These are phyloP conservation scores for Coniferiporia weirii DNA, from an alignment of 1,284 basidiomycete species.

Conservation along the genomic window DNA sequence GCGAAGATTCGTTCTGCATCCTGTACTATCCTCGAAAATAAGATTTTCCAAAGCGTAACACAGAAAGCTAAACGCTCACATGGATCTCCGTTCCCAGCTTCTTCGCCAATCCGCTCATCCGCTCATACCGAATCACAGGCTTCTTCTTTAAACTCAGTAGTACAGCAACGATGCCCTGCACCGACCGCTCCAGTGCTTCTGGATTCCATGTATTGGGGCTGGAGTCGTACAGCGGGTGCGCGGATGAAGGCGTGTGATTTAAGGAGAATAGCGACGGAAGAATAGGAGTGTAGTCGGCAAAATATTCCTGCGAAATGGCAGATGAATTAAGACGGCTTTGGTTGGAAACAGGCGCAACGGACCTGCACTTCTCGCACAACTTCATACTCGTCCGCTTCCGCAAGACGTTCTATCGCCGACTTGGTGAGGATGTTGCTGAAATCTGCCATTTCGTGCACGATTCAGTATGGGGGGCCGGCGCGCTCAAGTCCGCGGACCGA, in stretches of 20 bases:
- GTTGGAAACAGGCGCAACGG: slow-evolving; percentile 22
- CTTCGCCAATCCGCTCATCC: slow-evolving; percentile 88
- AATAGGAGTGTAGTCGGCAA: slow-evolving; percentile 89
- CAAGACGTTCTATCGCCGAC: slow-evolving; percentile 86
- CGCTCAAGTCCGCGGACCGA: slow-evolving; percentile 37
- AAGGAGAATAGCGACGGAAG: slow-evolving; percentile 87
- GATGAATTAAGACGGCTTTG: slow-evolving; percentile 18
- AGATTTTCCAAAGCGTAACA: not conserved
- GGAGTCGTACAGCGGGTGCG: slow-evolving; percentile 65
- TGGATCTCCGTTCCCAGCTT: slow-evolving; percentile 85
- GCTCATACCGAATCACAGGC: slow-evolving; percentile 91
- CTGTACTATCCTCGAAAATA: slow-evolving; percentile 45
- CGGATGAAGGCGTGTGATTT: slow-evolving; percentile 64
- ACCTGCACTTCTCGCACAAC: slow-evolving; percentile 97
- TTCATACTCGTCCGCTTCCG: slow-evolving; percentile 94
- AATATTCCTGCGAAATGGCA: slow-evolving; percentile 70
- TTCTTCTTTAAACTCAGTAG: slow-evolving; percentile 95
- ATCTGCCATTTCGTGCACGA: slow-evolving; percentile 44
- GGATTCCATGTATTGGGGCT: slow-evolving; percentile 63
- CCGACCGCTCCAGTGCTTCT: slow-evolving; percentile 71
- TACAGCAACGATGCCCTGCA: slow-evolving; percentile 83
- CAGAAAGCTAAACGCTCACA: slow-evolving; percentile 34
- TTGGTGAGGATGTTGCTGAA: slow-evolving; percentile 95
- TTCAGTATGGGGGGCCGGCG: slow-evolving; percentile 7
- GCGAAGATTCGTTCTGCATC: slow-evolving; percentile 62